Percentiles rank a stretch among this genome's conserved stretches.
Conservation (phyloP, 2,329 filamentous ascomycete species). For the Trichoderma brevicompactum region DNA sequence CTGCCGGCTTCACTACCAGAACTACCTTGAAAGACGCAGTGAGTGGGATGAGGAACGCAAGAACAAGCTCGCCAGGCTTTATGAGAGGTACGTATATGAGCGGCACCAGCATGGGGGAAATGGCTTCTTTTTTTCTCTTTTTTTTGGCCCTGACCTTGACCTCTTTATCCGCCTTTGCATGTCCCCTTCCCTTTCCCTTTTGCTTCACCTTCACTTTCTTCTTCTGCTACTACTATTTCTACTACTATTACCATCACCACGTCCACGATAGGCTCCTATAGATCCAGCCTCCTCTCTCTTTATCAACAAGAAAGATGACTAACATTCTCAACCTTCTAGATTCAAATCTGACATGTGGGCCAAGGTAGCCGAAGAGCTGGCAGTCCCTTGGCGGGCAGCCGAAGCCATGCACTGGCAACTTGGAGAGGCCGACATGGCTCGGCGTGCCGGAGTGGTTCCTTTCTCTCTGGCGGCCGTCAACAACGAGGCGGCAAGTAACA, state of each 20-base stretch:
- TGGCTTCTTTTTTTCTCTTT: background rate
- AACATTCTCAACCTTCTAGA: slow-evolving; percentile 52
- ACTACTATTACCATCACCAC: too few species aligned
- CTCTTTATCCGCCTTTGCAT: background rate
- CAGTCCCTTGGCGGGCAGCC: slow-evolving; percentile 90
- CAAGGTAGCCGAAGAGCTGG: slow-evolving; percentile 93
- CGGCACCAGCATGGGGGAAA: too few species aligned
- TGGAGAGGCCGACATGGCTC: slow-evolving; percentile 91
- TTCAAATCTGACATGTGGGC: slow-evolving; percentile 99
- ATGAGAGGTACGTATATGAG: slow-evolving; percentile 74
- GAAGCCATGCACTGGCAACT: slow-evolving; percentile 99
- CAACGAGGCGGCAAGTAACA: slow-evolving; percentile 48
- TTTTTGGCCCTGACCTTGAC: background rate
- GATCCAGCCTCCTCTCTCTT: background rate
- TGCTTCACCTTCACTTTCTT: background rate
- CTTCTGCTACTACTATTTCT: too few species aligned
- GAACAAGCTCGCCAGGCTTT: slow-evolving; percentile 91
- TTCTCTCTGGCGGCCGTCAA: slow-evolving; percentile 71
- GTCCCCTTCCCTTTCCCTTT: too few species aligned
- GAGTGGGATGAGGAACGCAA: slow-evolving; percentile 98
- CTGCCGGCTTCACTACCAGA: slow-evolving; percentile 93
- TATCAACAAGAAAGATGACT: background rate
- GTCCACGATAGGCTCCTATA: too few species aligned
- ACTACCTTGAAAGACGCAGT: slow-evolving; percentile 89
- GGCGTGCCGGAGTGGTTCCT: slow-evolving; percentile 84